Base-by-base conservation (phyloP, 345 rosid species). In the Nasturtium officinale region DNA sequence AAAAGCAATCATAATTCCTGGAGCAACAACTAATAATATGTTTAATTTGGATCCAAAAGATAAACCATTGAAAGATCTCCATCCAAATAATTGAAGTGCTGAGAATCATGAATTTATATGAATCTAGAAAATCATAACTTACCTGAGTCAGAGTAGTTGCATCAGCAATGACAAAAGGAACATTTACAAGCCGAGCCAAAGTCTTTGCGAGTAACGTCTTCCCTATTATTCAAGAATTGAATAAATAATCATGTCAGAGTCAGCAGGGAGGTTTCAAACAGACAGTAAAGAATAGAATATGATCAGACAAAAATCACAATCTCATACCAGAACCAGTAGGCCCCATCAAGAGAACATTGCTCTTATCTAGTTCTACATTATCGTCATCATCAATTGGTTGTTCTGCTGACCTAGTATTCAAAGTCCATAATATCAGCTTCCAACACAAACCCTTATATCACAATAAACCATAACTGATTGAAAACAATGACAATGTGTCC, bases 301-400 rank as follows among this genome's bases (percentile, higher is more conserved):
- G 66, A 61, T 20, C 63, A 50, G 8, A 20, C n/a, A n/a, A 30
- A 42, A 33, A 55, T 66, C 45, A 54, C 50, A 67, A 38, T 29
- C 7, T 52, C 82, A 35, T 83, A 91, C 98, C 98, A 37, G 98
- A 94, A 69, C 97, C 98, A 69, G 98, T 94, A 45, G 97, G 96
- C 18, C 96, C 98, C 86, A 94, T 90, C 84, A 94, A 68, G 53
- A 94, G 96, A 38, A 91, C 97, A 77, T 91, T 94, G 85, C 97
- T 94, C 82, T 94, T 94, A 64, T 94, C 98, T 80, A 94, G 81
- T 75, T 91, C 98, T 18, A 94, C 97, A 28, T 84, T 80, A 38
- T 89, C 90, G 30, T 88, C 96, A 76, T 87, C 83, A 83, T 87
- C 91, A 75, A 81, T 45, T 52, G 82, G 35, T 82, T 89, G 92